These are phyloP conservation scores for Leucoagaricus sp. DNA, from an alignment of 1,284 basidiomycete species.

Conservation along the genomic window DNA sequence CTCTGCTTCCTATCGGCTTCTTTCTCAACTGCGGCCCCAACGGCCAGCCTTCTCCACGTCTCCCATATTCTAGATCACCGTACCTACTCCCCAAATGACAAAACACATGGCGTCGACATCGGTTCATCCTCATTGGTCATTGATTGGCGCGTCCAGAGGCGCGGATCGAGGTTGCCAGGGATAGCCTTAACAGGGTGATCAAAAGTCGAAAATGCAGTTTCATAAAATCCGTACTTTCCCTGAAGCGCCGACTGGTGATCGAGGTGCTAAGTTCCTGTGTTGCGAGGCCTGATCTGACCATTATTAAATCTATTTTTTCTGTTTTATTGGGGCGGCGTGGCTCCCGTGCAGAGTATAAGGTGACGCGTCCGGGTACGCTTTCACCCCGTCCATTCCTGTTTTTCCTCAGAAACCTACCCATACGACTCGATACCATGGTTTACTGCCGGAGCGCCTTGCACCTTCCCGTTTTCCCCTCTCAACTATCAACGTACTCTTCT, in stretches of 20 bases:
- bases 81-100: background rate
- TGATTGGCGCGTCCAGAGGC: background rate
- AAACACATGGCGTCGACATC: constrained; percentile 1
- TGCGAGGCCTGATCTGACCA: background rate
- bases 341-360: constrained; percentile 2
- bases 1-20: background rate
- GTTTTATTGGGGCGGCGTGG: background rate
- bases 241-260: background rate
- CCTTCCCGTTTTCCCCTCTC: constrained; percentile 32
- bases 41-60: background rate
- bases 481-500: constrained; percentile 36
- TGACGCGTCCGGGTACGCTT: background rate
- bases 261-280: background rate
- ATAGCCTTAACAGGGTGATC: background rate
- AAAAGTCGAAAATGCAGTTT: background rate
- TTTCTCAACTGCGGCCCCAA: too few relatives aligned
- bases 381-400: background rate
- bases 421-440: background rate
- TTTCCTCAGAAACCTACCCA: background rate
- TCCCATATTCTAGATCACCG: background rate
- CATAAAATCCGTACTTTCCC: background rate
- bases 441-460: constrained; percentile 40
- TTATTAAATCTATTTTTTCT: background rate
- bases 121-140: background rate
- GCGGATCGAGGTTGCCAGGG: background rate